Percentiles rank a stretch among this genome's conserved stretches.
Evolutionary conservation across 257 asterid genomes (phyloP).

Genomic region (Solanum ossicruentum): DNA sequence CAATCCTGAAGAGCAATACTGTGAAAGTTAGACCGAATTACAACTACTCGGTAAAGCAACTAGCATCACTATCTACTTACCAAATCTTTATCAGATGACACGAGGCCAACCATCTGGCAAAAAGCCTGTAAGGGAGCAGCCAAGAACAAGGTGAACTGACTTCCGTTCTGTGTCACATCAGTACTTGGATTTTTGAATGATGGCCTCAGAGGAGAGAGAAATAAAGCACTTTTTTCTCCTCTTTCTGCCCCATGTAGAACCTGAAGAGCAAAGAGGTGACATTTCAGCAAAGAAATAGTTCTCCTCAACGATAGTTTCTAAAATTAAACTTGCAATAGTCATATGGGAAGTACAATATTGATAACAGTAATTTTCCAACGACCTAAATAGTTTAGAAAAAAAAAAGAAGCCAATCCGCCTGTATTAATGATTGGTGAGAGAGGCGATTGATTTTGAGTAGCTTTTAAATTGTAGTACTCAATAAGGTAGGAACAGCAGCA

Average conservation of each 20-base stretch:
- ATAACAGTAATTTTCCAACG: background rate
- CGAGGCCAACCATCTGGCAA: slow-evolving; percentile 67
- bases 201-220: slow-evolving; percentile 82
- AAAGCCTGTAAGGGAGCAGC: slow-evolving; percentile 87
- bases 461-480: background rate
- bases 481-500: background rate
- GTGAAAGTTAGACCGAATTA: background rate
- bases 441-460: background rate
- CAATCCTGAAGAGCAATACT: slow-evolving; percentile 36
- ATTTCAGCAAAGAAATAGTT: slow-evolving; percentile 10
- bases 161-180: slow-evolving; percentile 49
- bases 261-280: slow-evolving; percentile 26
- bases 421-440: background rate
- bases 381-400: background rate
- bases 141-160: slow-evolving; percentile 90
- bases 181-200: slow-evolving; percentile 45
- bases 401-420: background rate
- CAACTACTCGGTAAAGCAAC: background rate
- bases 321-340: background rate
- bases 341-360: background rate
- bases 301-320: background rate
- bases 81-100: slow-evolving; percentile 31
- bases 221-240: slow-evolving; percentile 75
- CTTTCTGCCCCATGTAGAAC: slow-evolving; percentile 84
- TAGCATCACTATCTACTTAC: slow-evolving; percentile 23